Evolutionary conservation across 768 basidiomycete genomes (phyloP), one percentile per base, ranked within the genome.

Genomic region (Butyriboletus loyo): DNA sequence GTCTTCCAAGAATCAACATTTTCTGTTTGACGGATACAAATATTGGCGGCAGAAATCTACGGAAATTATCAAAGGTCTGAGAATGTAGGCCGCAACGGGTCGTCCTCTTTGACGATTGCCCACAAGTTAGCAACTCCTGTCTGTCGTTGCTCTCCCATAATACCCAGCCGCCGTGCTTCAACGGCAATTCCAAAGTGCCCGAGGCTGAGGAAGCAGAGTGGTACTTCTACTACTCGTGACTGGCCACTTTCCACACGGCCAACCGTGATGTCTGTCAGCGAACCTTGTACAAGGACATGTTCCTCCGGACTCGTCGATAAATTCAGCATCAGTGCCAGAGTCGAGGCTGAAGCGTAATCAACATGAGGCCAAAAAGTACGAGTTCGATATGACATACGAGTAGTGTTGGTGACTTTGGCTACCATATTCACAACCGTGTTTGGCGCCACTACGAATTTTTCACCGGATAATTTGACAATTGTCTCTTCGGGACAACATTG

Each of bases 121-220:
- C 47, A 46, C 46, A 68, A 22, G 38, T 57, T 50, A 30, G 64
- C 56, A 2, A 60, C 41, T 21, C 70, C 68, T 22, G 62, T 58
- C 57, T 53, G 65, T 27, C 45, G 55, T 24, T 44, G 30, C 31
- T 55, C 58, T 37, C 47, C 50, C 27, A 7, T 1, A 27, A 42
- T n/a, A 24, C 57, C 68, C 10, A 72, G 37, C 37, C 68, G 55
- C 37, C 65, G 62, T 25, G 69, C 72, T 51, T 75, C 75, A 5
- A 71, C 73, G 1, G 64, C 60, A 19, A 83, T 59, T 49, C 76
- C 74, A 54, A 89, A 93, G 46, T 73, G 69, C 9, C 92, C 92
- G 40, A 74, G 74, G 13, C 87, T 77, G 19, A 93, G 77, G 68
- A 95, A 91, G 60, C 86, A 88, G 13, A 94, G 54, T 2, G 84